A percentile compares a stretch with the other conserved stretches of the same genome.
phyloP scores from a whole-genome alignment of 768 basidiomycete genomes.

The Tricholoma flavovirens region DNA sequence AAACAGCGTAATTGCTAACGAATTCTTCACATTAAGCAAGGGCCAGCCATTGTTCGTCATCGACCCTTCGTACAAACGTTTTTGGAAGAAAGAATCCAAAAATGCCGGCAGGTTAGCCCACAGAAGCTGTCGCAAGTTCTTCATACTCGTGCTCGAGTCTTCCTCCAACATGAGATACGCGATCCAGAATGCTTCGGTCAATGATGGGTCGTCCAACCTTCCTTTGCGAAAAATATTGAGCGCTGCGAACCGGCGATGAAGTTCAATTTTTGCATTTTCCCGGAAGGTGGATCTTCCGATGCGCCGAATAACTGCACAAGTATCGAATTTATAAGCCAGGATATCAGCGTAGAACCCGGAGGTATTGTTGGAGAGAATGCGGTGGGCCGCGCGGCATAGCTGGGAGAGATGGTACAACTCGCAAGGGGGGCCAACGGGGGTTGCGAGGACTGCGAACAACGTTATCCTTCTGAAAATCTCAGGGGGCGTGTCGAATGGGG shows the following conservation, averaged over 20 bases:
- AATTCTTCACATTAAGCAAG: slow-evolving; percentile 36
- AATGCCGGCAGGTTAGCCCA: slow-evolving; percentile 38
- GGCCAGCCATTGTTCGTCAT: slow-evolving; percentile 44
- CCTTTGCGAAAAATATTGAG: slow-evolving; percentile 40
- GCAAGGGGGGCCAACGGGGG: slow-evolving; percentile 28
- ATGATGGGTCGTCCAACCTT: slow-evolving; percentile 27
- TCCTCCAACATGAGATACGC: slow-evolving; percentile 57
- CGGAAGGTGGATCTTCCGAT: slow-evolving; percentile 24
- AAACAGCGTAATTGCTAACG: slow-evolving; percentile 40
- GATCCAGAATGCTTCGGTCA: slow-evolving; percentile 44
- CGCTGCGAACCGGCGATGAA: slow-evolving; percentile 37
- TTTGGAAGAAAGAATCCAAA: slow-evolving; percentile 33
- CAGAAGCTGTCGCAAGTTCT: slow-evolving; percentile 41
- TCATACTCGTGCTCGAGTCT: slow-evolving; percentile 34
- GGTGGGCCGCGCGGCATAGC: slow-evolving; percentile 27
- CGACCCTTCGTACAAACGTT: slow-evolving; percentile 32
- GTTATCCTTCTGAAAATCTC: slow-evolving; percentile 31
- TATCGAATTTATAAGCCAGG: slow-evolving; percentile 47
- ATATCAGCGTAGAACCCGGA: slow-evolving; percentile 31
- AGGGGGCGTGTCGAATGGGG: slow-evolving; percentile 26
- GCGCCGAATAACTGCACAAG: slow-evolving; percentile 34
- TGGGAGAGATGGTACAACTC: slow-evolving; percentile 25
- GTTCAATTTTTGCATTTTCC: slow-evolving; percentile 36
- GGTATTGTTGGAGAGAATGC: slow-evolving; percentile 19
- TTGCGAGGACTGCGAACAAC: slow-evolving; percentile 23